Conservation (phyloP, 768 basidiomycete genomes). For the Termitomyces sp. region DNA sequence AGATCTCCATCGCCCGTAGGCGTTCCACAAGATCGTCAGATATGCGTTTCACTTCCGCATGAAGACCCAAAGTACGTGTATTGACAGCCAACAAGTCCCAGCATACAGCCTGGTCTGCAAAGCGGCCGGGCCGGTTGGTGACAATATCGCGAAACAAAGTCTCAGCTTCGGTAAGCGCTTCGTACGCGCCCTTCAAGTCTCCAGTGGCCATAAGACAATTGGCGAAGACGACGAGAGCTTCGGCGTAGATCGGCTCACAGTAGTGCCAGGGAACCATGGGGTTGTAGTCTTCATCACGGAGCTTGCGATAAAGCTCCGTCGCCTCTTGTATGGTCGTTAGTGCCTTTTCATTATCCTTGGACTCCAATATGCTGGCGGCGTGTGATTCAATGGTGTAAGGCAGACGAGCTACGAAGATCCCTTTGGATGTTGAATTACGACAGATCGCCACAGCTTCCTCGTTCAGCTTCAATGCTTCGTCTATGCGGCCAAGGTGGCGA, state of each 20-base stretch:
- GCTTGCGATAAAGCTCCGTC: slow-evolving; percentile 2
- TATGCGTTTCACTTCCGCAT: neutral
- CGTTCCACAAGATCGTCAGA: slow-evolving; percentile 1
- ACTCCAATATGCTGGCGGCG: neutral
- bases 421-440: neutral
- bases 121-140: neutral
- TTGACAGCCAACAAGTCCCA: slow-evolving; percentile 6
- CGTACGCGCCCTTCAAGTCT: neutral
- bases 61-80: neutral
- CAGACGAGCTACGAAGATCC: slow-evolving; percentile 1
- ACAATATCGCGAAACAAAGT: neutral
- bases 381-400: slow-evolving; percentile 4
- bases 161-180: slow-evolving; percentile 5
- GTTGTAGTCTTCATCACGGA: neutral
- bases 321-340: slow-evolving; percentile 7
- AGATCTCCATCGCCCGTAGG: neutral
- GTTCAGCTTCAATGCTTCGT: slow-evolving; percentile 6
- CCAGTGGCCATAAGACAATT: slow-evolving; percentile 2
- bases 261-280: slow-evolving; percentile 5
- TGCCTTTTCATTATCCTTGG: slow-evolving; percentile 2
- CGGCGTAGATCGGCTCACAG: slow-evolving; percentile 1
- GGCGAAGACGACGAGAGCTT: neutral
- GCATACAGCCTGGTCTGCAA: neutral
- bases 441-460: slow-evolving; percentile 10
- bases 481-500: neutral